phyloP scores from a whole-genome alignment of 2,329 filamentous ascomycete genomes.

The Cladophialophora bantiana region DNA sequence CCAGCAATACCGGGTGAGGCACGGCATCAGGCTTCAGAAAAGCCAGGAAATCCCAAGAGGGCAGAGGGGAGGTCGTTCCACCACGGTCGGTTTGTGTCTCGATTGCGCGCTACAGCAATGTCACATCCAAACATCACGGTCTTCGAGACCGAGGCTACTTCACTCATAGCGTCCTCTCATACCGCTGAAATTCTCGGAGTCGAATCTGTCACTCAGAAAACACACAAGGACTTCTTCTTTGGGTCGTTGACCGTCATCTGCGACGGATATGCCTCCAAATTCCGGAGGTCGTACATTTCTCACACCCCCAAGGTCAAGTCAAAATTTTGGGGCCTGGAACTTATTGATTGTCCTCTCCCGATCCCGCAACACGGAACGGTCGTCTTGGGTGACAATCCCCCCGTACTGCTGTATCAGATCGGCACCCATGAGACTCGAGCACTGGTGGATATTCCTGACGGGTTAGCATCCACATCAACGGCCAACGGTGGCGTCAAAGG shows the following conservation, averaged over 20 bases:
- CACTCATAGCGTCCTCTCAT: conserved; percentile 73
- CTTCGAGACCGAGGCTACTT: conserved; percentile 85
- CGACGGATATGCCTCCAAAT: conserved; percentile 91
- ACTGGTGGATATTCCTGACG: conserved; percentile 84
- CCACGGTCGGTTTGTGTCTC: conserved; percentile 89
- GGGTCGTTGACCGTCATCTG: conserved; percentile 85
- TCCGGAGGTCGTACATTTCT: conserved; percentile 78
- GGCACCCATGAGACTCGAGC: conserved; percentile 91
- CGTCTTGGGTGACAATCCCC: conserved; percentile 76
- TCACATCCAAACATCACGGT: conserved; percentile 83
- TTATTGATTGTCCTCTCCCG: conserved; percentile 85
- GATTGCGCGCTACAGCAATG: conserved; percentile 77
- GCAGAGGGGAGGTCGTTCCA: conserved; percentile 85
- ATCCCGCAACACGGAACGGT: conserved; percentile 82
- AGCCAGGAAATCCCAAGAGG: conserved; percentile 48
- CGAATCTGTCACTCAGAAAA: conserved; percentile 70
- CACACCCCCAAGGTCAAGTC: conserved; percentile 74
- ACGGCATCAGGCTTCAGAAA: conserved; percentile 30
- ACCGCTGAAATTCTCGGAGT: conserved; percentile 82
- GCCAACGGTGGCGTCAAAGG: conserved; percentile 82
- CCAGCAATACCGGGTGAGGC: conserved; percentile 61
- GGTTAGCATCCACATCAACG: conserved; percentile 74
- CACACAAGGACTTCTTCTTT: conserved; percentile 78
- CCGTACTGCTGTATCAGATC: conserved; percentile 95
- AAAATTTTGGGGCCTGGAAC: conserved; percentile 92